Base-by-base conservation (phyloP, 306 rosid genomes). In the Neltuma alba region DNA sequence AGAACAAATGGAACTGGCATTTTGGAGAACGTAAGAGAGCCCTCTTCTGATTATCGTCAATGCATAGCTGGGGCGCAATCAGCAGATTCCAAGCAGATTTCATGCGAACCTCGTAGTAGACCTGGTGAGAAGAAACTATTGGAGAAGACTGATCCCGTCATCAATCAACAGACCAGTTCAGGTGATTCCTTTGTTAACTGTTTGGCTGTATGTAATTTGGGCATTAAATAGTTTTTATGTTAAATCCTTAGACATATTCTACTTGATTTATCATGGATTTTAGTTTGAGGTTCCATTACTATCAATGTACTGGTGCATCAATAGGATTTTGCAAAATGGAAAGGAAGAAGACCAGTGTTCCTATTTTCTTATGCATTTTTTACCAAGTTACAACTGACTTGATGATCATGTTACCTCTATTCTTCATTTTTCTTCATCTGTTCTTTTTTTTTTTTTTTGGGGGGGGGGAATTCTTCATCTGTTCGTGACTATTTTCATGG, bases 1-100 rank as follows among this genome's bases (percentile, higher is more conserved):
- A 88, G 72, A 48, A 75, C 73, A 0, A 90, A 88, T 71, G n/a
- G 74, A 42, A 96, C 94, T 63, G 82, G 83, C 67, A 72, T 88
- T 81, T 82, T 93, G 83, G 84, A 76, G 75, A 75, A 81, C 63
- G 72, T 13, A 3, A 83, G 79, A 50, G 89, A 83, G 25, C 73
- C 58, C 15, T 58, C 15, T 30, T 74, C 58, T 65, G 89, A 87
- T 76, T 80, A 80, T 72, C 54, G 42, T 52, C 81, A 57, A 5
- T 68, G 72, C n/a, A 72, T 67, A 42, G 65, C 28, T 42, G 37
- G 31, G 40, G 74, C 48, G 30, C 60, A 72, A 44, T 83, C 80
- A 4, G 70, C 20, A 21, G 83, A 83, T 28, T 62, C 37, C 67
- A 74, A 79, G 75, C 80, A 76, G 57, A 40, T 36, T 72, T 54